Base-by-base conservation (phyloP, 83 land plant species). In the Picea abies region DNA sequence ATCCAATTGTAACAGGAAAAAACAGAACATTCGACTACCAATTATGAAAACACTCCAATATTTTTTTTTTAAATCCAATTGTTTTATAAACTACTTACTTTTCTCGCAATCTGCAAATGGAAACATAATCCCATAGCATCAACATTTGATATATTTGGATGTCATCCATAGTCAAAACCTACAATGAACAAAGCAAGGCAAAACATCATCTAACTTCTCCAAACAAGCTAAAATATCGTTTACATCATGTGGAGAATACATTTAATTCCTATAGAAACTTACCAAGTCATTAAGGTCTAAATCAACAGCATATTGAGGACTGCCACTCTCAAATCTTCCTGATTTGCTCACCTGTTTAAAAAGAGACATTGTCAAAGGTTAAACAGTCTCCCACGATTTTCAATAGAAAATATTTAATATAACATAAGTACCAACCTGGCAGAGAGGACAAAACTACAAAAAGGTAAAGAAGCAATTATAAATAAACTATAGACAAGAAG, bases 111-210 rank as follows among this genome's bases (percentile, higher is more conserved):
- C 39, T 78, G 62, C 37, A 23, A 56, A 78, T 26, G 37, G 35
- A 26, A 78, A 78, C 35, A 60, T 12, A 35, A 78, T 78, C 79
- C 79, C 79, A 78, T 17, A 78, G 63, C 63, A 78, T 60, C 39
- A 78, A 56, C 79, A 78, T 78, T 26, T 78, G 79, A 78, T 78
- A 78, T 32, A 78, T 78, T 78, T 78, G 79, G 63, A 56, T 25
- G 15, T 60, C 79, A 78, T 78, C 79, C 61, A 78, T 49, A 15
- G 63, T 5, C n/a, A 78, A 60, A 60, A 60, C 79, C 79, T 78
- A 56, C 26, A 78, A 78, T 32, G 56, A 60, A 78, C 8, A 78
- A 78, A 23, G 56, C 9, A 16, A 20, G 5, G 76, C 4, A n/a
- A 72, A 11, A 44, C n/a, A n/a, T 72, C n/a, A 72, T 72, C 7